phyloP scores from a whole-genome alignment of 108 stramenopile species.

The Nitzschia sp. region DNA sequence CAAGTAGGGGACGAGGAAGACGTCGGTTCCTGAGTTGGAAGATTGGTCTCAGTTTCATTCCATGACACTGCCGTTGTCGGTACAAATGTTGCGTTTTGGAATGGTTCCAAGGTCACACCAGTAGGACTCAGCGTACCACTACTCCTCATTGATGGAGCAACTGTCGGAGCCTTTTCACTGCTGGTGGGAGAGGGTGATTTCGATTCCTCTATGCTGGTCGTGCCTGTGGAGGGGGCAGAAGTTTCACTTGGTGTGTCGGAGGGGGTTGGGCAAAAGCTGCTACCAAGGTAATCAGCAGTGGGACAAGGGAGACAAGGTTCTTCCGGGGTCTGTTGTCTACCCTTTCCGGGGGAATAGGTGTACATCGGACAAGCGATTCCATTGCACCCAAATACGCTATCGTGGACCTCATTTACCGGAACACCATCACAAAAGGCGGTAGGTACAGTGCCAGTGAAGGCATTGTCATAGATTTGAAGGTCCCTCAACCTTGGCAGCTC shows the following conservation, averaged over 20 bases:
- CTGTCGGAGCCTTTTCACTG: too few relatives aligned
- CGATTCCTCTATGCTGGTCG: too few relatives aligned
- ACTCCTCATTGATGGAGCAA: too few relatives aligned
- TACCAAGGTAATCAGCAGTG: not conserved
- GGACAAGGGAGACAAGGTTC: slow-evolving; percentile 9
- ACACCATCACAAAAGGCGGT: slow-evolving; percentile 2
- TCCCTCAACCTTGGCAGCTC: not conserved
- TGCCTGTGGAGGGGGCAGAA: not conserved
- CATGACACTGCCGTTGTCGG: too few relatives aligned
- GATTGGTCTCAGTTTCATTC: too few relatives aligned
- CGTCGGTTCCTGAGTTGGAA: too few relatives aligned
- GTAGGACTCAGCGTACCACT: too few relatives aligned
- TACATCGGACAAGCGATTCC: slow-evolving; percentile 12
- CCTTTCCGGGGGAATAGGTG: slow-evolving; percentile 5
- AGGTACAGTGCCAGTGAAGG: slow-evolving; percentile 17
- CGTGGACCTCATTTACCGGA: not conserved
- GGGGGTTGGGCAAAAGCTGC: slow-evolving; percentile 1
- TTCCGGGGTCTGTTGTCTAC: not conserved
- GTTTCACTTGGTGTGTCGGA: not conserved
- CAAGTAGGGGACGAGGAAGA: too few relatives aligned
- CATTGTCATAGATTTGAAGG: slow-evolving; percentile 5
- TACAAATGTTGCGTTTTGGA: too few relatives aligned
- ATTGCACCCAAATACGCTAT: not conserved
- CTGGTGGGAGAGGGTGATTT: too few relatives aligned
- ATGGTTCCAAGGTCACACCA: too few relatives aligned